Base-by-base conservation (phyloP, 495 filamentous ascomycete genomes). In the Penicillium cataractarum region DNA sequence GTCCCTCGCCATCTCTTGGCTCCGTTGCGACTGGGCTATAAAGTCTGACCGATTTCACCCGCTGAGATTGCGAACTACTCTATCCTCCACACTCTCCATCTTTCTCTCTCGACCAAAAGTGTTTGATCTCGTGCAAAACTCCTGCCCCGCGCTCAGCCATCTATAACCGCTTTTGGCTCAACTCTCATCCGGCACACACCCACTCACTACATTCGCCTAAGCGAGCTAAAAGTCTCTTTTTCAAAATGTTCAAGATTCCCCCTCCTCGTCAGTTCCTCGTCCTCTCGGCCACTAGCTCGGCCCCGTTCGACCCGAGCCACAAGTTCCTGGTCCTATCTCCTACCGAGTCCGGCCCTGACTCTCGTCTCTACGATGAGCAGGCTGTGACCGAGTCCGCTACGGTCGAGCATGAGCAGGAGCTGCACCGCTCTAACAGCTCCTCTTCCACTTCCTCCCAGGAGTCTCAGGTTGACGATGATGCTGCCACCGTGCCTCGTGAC, bases 231-330 rank as follows among this genome's bases (percentile, higher is more conserved):
- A 54, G 51, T 54, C 51, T 21, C 44, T 54, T 33, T 19, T 55
- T 55, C 66, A 77, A 65, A 65, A 80, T 80, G 77, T 75, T 75
- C 68, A 52, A 70, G 61, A 75, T 75, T 60, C 63, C 76, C 61
- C 67, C 71, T 63, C 51, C 63, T 64, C 71, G 72, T 29, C 33
- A 27, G 55, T 79, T 79, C 67, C 70, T 80, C 65, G 70, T 80
- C 53, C 70, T 74, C 53, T 73, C 70, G 54, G 68, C 65, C 42
- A 19, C 54, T 44, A 51, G 50, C 29, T 62, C 64, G 54, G 60
- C 55, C 13, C 67, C 72, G 2, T 66, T 65, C 53, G 48, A 67
- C 51, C 68, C 68, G 4, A 62, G 54, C 60, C 66, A 70, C 65
- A 68, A 70, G 59, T 75, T 75, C 64, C 71, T 75, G 2, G 71